Percentiles rank a stretch among this genome's conserved stretches.
Evolutionary conservation across 495 filamentous ascomycete genomes (phyloP).

Genomic region (Entonaema liquescens): DNA sequence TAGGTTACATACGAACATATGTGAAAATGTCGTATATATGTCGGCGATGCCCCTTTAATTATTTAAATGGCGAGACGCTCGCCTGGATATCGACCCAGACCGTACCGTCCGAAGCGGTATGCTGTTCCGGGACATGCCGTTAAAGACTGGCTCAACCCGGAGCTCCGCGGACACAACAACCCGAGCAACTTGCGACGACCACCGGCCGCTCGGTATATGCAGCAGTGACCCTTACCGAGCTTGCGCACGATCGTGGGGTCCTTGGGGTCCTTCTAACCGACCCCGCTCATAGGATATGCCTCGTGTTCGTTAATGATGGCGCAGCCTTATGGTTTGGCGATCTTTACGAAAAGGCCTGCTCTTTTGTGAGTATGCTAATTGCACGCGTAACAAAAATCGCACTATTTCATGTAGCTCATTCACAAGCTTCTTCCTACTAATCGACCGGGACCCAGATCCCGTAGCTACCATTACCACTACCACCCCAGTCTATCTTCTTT

Average conservation of each 20-base stretch:
- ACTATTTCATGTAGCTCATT: constrained; percentile 14
- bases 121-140: constrained; percentile 29
- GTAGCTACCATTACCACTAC: constrained; percentile 5
- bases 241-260: constrained; percentile 11
- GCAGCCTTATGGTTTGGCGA: constrained; percentile 17
- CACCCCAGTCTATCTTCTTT: background rate
- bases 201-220: constrained; percentile 30
- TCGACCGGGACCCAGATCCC: constrained; percentile 24
- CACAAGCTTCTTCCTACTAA: constrained; percentile 12
- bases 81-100: constrained; percentile 25
- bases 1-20: background rate
- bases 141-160: constrained; percentile 9
- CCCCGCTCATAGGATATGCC: background rate
- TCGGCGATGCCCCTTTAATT: background rate
- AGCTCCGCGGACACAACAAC: constrained; percentile 21
- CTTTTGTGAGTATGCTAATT: background rate
- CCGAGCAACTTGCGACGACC: constrained; percentile 2
- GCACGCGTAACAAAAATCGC: background rate
- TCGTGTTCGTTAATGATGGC: constrained; percentile 4
- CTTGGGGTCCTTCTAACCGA: background rate
- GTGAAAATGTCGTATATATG: background rate
- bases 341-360: background rate
- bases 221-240: background rate
- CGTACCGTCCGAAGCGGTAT: constrained; percentile 12
- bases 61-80: constrained; percentile 16